Percentiles rank a stretch among this genome's conserved stretches.
phyloP scores from a whole-genome alignment of 1,284 basidiomycete species.

The Trichosporon coremiiforme region DNA sequence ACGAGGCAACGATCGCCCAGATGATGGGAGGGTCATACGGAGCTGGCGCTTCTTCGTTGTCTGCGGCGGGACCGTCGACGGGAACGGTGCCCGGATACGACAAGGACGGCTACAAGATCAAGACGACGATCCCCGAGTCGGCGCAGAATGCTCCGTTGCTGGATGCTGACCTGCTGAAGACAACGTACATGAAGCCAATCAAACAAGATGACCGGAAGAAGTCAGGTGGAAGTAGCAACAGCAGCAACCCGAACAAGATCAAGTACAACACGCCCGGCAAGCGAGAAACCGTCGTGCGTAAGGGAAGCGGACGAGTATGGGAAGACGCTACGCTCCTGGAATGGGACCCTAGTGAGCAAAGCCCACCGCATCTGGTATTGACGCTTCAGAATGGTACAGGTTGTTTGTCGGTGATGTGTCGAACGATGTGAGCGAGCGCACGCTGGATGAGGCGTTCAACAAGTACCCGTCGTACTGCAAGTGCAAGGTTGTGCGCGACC shows the following conservation, averaged over 20 bases:
- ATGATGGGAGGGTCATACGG: conserved; percentile 31
- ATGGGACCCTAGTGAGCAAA: conserved; percentile 86
- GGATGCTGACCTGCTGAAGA: conserved; percentile 44
- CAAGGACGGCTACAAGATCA: conserved; percentile 33
- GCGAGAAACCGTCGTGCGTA: conserved; percentile 87
- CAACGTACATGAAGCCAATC: conserved; percentile 19
- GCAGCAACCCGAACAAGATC: conserved; percentile 27
- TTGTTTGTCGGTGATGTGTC: conserved; percentile 97
- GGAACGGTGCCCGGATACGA: conserved; percentile 21
- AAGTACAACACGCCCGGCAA: conserved; percentile 19
- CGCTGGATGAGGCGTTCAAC: conserved; percentile 86
- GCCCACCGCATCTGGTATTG: conserved; percentile 8
- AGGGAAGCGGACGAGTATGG: conserved; percentile 94
- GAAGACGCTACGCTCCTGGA: conserved; percentile 96
- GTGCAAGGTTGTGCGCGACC: conserved; percentile 90
- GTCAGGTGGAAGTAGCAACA: conserved; percentile 13
- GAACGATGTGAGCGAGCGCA: conserved; percentile 96
- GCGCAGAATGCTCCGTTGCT: conserved; percentile 25
- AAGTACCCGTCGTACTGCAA: conserved; percentile 91
- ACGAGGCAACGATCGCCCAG: conserved; percentile 39
- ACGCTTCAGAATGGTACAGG: conserved; percentile 82
- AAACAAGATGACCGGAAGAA: conserved; percentile 26
- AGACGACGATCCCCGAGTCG: conserved; percentile 20
- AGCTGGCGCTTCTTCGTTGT: conserved; percentile 11
- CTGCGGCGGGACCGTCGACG: conserved; percentile 23